Base-by-base conservation (phyloP, 345 rosid genomes). In the Citropsis articulata region DNA sequence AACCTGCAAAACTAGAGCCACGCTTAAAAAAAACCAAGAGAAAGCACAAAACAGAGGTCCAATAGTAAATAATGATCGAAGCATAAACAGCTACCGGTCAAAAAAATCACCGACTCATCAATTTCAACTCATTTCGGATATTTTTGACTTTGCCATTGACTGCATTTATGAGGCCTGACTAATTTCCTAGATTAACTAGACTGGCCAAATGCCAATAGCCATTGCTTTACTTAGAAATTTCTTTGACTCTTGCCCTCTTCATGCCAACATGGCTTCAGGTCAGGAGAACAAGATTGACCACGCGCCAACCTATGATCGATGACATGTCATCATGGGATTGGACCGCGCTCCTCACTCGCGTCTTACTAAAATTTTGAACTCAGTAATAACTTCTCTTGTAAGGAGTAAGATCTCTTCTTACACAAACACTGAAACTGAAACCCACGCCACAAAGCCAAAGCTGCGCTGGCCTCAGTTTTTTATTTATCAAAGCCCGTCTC, bases 111-210 rank as follows among this genome's bases (percentile, higher is more conserved):
- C 57, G 70, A 73, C 38, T 67, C 22, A 30, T 73, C 68, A 38
- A 21, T 9, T 62, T 67, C 62, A 35, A n/a, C 6, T 22, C 24
- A 1, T 62, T 8, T 2, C 13, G 31, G 36, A 33, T 9, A 30
- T 63, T 64, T 62, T 76, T 69, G 79, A 66, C 78, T 61, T 42
- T 30, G 22, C n/a, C 12, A 55, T 57, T 75, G 75, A 82, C 83
- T 73, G 42, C 61, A 82, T 80, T 85, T 82, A 82, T 85, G 48
- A 53, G 7, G 18, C 2, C 1, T 71, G 53, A 24, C 24, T 2
- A 66, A 40, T 13, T 45, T 13, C 50, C 18, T 13, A n/a, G 1
- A 45, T 13, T 3, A 45, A 45, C 50, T n/a, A 1, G 55, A 30
- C 45, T 12, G 24, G 19, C 36, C 77, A 40, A 25, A 16, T 6